phyloP scores from a whole-genome alignment of 768 basidiomycete species.

The Terana coerulea region DNA sequence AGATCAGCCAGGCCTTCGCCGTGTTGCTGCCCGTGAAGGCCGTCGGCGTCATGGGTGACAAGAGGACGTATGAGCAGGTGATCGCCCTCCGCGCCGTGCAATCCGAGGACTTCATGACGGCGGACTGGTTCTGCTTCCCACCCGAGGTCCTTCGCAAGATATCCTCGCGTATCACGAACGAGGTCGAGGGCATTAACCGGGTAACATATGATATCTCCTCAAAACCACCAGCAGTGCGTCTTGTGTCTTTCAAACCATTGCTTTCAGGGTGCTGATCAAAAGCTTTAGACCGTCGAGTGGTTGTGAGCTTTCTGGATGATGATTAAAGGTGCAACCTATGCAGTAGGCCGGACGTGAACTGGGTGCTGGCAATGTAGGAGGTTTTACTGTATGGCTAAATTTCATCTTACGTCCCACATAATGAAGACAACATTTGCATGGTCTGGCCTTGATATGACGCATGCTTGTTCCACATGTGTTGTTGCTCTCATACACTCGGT shows the following conservation, averaged over 20 bases:
- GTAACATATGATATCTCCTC: slow-evolving; percentile 96
- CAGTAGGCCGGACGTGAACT: no score
- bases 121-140: slow-evolving; percentile 98
- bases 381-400: no score
- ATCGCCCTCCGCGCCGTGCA: slow-evolving; percentile 93
- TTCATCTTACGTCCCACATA: no score
- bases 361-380: no score
- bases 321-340: no score
- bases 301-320: no score
- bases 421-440: no score
- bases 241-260: not conserved
- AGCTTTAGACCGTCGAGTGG: slow-evolving; percentile 43
- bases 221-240: slow-evolving; percentile 87
- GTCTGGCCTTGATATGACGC: no score
- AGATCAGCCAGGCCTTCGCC: slow-evolving; percentile 95
- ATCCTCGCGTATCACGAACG: slow-evolving; percentile 96
- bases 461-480: no score
- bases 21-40: slow-evolving; percentile 94
- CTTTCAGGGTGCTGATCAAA: not conserved
- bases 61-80: slow-evolving; percentile 92
- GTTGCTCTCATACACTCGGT: no score
- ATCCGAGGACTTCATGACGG: slow-evolving; percentile 99
- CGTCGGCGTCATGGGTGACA: slow-evolving; percentile 97
- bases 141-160: slow-evolving; percentile 84
- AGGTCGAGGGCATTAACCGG: slow-evolving; percentile 93